phyloP scores from a whole-genome alignment of 768 basidiomycete genomes.

The Punctularia strigosozonata region DNA sequence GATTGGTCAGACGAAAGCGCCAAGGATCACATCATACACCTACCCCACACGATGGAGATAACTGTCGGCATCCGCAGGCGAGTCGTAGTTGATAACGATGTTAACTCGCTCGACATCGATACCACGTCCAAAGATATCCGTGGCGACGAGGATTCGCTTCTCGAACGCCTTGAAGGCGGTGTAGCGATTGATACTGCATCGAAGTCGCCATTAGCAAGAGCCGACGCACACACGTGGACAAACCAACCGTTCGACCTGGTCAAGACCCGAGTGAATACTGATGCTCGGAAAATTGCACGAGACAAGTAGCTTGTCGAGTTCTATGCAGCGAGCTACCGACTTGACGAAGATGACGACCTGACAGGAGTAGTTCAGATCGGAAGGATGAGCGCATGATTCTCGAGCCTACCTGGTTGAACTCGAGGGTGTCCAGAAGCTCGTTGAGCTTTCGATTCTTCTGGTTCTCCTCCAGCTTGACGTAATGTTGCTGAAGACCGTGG shows the following conservation, averaged over 20 bases:
- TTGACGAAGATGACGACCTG: constrained; percentile 99
- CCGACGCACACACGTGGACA: constrained; percentile 1
- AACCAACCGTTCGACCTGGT: constrained; percentile 93
- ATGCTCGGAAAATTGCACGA: constrained; percentile 99
- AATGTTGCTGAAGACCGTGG: constrained; percentile 97
- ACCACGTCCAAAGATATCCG: constrained; percentile 98
- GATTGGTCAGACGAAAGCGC: not conserved
- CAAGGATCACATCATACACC: constrained; percentile 13
- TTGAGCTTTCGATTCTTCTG: constrained; percentile 97
- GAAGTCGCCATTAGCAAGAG: not conserved
- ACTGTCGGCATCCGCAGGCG: constrained; percentile 92
- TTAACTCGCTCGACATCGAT: constrained; percentile 99
- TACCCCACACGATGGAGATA: constrained; percentile 97
- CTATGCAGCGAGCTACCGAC: constrained; percentile 92
- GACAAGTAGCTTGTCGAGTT: constrained; percentile 89
- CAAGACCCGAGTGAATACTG: constrained; percentile 88
- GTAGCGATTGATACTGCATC: constrained; percentile 77
- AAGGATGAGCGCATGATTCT: not conserved
- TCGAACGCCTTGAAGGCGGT: constrained; percentile 99
- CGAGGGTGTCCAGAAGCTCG: constrained; percentile 86
- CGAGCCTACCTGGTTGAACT: constrained; percentile 85
- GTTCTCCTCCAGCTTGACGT: constrained; percentile 90
- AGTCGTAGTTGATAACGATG: constrained; percentile 99
- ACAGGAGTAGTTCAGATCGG: not conserved
- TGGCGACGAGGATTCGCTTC: constrained; percentile 97